A percentile compares a stretch with the other conserved stretches of the same genome.
phyloP scores from a whole-genome alignment of 1,284 basidiomycete genomes.

The Boletus hoseneyae region DNA sequence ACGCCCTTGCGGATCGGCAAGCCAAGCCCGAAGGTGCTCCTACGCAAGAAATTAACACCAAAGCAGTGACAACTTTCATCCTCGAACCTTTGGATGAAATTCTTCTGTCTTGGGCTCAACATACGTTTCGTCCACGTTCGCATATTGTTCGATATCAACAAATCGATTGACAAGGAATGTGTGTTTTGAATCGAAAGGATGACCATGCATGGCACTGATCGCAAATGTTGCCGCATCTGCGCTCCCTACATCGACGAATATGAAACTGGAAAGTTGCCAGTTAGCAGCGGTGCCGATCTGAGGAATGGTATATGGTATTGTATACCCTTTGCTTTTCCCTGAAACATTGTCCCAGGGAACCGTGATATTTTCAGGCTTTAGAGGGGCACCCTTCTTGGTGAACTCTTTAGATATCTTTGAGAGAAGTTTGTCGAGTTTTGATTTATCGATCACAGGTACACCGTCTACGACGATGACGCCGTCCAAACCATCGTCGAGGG shows the following conservation, averaged over 20 bases:
- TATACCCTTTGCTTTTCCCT: slow-evolving; percentile 86
- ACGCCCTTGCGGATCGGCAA: slow-evolving; percentile 87
- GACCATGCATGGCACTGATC: slow-evolving; percentile 77
- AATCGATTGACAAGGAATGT: slow-evolving; percentile 90
- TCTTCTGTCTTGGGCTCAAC: slow-evolving; percentile 77
- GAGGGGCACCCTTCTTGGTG: slow-evolving; percentile 70
- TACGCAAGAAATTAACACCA: slow-evolving; percentile 32
- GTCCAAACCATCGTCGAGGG: slow-evolving; percentile 81
- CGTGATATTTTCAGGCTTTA: slow-evolving; percentile 74
- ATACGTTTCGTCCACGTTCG: slow-evolving; percentile 81
- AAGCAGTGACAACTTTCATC: neutral
- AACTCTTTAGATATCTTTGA: slow-evolving; percentile 83
- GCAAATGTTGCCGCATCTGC: slow-evolving; percentile 82
- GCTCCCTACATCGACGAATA: slow-evolving; percentile 88
- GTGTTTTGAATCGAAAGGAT: slow-evolving; percentile 91
- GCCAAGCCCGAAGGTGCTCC: slow-evolving; percentile 96
- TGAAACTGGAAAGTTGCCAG: slow-evolving; percentile 51
- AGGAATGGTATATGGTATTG: slow-evolving; percentile 11
- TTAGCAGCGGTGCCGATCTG: slow-evolving; percentile 7
- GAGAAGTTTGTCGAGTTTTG: slow-evolving; percentile 75
- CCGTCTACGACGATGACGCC: slow-evolving; percentile 87
- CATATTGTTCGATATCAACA: slow-evolving; percentile 87
- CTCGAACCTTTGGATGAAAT: slow-evolving; percentile 73
- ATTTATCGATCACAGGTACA: slow-evolving; percentile 81
- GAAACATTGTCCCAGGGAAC: slow-evolving; percentile 82